phyloP scores from a whole-genome alignment of 2,329 filamentous ascomycete genomes.

The Colletotrichum camelliae region DNA sequence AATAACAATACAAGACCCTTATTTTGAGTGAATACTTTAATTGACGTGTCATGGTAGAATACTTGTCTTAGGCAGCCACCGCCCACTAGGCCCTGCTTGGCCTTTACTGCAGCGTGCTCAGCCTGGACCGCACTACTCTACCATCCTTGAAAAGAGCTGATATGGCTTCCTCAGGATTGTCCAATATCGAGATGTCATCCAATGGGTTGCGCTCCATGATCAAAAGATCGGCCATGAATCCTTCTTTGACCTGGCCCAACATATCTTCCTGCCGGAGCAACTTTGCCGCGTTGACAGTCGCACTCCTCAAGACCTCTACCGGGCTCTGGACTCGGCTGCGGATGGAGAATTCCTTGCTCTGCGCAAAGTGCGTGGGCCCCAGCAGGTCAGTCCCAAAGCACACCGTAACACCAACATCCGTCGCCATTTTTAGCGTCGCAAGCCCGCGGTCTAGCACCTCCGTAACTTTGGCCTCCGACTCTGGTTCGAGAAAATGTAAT shows the following conservation, averaged over 20 bases:
- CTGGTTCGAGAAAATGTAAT: not conserved
- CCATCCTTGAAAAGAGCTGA: not conserved
- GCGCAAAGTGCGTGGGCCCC: not conserved
- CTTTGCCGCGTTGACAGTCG: not conserved
- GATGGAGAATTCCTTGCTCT: not conserved
- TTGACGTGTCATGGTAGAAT: not conserved
- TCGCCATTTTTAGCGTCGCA: not conserved
- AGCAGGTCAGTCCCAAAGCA: not conserved
- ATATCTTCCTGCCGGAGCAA: not conserved
- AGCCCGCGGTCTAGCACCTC: not conserved
- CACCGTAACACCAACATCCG: not conserved
- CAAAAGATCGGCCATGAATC: conserved; percentile 57
- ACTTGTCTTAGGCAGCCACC: not conserved
- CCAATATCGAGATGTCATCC: conserved; percentile 56
- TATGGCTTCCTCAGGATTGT: conserved; percentile 25
- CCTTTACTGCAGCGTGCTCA: not conserved
- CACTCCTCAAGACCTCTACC: not conserved
- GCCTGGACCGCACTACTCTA: not conserved
- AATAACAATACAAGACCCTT: too few species aligned
- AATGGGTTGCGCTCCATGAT: conserved; percentile 58
- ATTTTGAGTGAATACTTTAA: not conserved
- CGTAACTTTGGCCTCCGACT: not conserved
- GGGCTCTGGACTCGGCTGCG: not conserved
- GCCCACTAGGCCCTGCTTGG: not conserved
- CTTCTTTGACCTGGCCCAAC: conserved; percentile 49